These are phyloP conservation scores for Aspergillus sparsus DNA, from an alignment of 495 filamentous ascomycete genomes.

Conservation along the genomic window DNA sequence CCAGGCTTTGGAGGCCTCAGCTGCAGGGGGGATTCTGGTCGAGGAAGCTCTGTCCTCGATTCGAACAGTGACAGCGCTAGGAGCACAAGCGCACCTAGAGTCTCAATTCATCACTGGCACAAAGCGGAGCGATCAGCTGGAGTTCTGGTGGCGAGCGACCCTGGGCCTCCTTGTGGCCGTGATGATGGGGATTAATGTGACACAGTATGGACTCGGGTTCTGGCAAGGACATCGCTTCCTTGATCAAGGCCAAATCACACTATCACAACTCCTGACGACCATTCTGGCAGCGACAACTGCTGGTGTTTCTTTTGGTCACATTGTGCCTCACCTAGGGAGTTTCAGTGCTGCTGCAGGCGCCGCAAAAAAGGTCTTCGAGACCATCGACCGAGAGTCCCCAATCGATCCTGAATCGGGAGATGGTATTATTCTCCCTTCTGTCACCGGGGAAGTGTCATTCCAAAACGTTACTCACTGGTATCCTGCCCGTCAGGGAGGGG, in stretches of 20 bases:
- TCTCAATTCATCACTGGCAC: constrained; percentile 5
- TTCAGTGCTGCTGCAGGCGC: constrained; percentile 38
- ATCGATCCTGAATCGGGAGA: constrained; percentile 39
- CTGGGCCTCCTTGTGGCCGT: constrained; percentile 4
- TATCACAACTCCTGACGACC: constrained; percentile 9
- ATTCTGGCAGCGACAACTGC: constrained; percentile 19
- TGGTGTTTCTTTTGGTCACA: constrained; percentile 11
- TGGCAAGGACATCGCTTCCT: constrained; percentile 23
- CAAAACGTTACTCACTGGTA: constrained; percentile 60
- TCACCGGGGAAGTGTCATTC: constrained; percentile 51
- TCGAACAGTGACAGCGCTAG: constrained; percentile 19
- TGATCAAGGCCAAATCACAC: constrained; percentile 15
- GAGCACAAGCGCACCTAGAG: constrained; percentile 13
- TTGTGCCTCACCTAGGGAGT: constrained; percentile 41
- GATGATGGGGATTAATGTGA: constrained; percentile 13
- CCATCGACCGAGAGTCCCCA: constrained; percentile 39
- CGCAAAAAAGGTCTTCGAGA: constrained; percentile 34
- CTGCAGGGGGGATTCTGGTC: constrained; percentile 8
- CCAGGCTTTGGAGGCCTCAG: constrained; percentile 1
- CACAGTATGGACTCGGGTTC: constrained; percentile 23
- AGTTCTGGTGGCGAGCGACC: constrained; percentile 8
- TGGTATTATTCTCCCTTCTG: constrained; percentile 19
- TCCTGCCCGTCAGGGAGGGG: constrained; percentile 35
- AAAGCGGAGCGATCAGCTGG: not conserved
- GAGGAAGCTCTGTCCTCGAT: constrained; percentile 26